Percentiles rank a stretch among this genome's conserved stretches.
phyloP scores from a whole-genome alignment of 1,284 basidiomycete genomes.

The Pascua sp. region DNA sequence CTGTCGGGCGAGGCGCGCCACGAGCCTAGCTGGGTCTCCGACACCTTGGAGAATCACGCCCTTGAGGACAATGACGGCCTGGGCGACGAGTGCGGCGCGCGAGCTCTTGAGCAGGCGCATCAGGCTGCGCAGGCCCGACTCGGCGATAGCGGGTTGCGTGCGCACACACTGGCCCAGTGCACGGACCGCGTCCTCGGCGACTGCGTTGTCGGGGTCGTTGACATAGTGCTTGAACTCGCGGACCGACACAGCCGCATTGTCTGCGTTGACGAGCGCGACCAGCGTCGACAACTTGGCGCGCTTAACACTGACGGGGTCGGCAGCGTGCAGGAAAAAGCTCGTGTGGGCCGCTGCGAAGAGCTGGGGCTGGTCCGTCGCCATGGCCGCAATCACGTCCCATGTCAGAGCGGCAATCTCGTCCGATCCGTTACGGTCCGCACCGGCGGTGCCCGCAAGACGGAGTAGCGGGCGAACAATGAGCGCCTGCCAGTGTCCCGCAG shows the following conservation, averaged over 20 bases:
- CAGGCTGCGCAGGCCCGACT: slow-evolving; percentile 68
- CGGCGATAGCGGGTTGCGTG: slow-evolving; percentile 62
- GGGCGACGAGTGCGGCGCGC: slow-evolving; percentile 70
- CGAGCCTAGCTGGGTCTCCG: slow-evolving; percentile 59
- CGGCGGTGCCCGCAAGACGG: slow-evolving; percentile 45
- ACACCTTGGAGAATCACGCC: slow-evolving; percentile 62
- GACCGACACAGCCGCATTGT: slow-evolving; percentile 67
- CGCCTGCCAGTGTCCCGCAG: slow-evolving; percentile 48
- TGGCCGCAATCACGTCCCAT: slow-evolving; percentile 64
- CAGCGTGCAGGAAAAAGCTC: slow-evolving; percentile 65
- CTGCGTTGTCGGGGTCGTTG: slow-evolving; percentile 64
- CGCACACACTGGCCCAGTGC: slow-evolving; percentile 74
- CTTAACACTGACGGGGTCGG: slow-evolving; percentile 65
- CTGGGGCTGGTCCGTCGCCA: slow-evolving; percentile 62
- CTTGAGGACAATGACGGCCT: slow-evolving; percentile 77
- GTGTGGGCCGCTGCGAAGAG: slow-evolving; percentile 61
- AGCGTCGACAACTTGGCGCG: slow-evolving; percentile 70
- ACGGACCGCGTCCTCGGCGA: slow-evolving; percentile 67
- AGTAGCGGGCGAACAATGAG: slow-evolving; percentile 40
- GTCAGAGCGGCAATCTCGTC: slow-evolving; percentile 69
- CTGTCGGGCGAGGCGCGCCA: slow-evolving; percentile 66
- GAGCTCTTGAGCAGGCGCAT: slow-evolving; percentile 65
- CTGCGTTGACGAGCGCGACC: slow-evolving; percentile 59
- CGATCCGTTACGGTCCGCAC: slow-evolving; percentile 56
- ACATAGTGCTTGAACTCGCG: slow-evolving; percentile 81